These are phyloP conservation scores for Xylariaceae sp. DNA, from an alignment of 2,329 filamentous ascomycete genomes.

Conservation along the genomic window DNA sequence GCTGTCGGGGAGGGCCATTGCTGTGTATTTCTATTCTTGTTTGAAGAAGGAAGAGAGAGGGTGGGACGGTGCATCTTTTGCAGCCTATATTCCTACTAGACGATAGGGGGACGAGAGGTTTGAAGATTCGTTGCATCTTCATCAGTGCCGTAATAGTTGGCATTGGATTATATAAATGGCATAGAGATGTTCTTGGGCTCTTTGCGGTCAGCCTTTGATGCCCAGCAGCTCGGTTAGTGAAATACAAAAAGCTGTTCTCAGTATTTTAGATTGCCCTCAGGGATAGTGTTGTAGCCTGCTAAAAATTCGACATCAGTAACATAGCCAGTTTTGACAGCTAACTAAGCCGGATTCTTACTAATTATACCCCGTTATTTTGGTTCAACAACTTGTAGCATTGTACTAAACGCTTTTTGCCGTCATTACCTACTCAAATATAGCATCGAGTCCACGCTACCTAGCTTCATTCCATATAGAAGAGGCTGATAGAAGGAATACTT, in stretches of 20 bases:
- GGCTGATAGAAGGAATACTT: too few relatives aligned
- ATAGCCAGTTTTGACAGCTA: too few relatives aligned
- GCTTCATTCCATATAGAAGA: too few relatives aligned
- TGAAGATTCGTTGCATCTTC: conserved; percentile 19
- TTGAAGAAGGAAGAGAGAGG: conserved; percentile 10
- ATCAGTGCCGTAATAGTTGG: conserved; percentile 13
- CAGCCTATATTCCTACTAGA: conserved; percentile 27
- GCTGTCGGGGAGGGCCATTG: conserved; percentile 37
- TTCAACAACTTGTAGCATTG: background rate
- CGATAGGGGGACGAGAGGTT: conserved; percentile 11
- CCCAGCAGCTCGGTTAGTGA: conserved; percentile 16
- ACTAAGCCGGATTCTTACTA: too few relatives aligned
- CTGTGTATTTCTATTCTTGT: conserved; percentile 32
- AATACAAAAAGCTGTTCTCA: conserved; percentile 12
- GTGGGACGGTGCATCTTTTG: conserved; percentile 23
- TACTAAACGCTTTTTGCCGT: background rate
- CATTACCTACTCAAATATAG: background rate
- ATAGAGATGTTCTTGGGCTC: conserved; percentile 21
- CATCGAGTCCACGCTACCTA: background rate
- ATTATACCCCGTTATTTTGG: too few relatives aligned
- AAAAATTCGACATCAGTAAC: too few relatives aligned
- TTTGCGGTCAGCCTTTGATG: conserved; percentile 3
- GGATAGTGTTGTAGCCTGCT: too few relatives aligned
- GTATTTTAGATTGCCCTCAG: too few relatives aligned
- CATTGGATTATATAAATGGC: conserved; percentile 23